Base-by-base conservation (phyloP, 257 asterid genomes). In the Lantana camara region DNA sequence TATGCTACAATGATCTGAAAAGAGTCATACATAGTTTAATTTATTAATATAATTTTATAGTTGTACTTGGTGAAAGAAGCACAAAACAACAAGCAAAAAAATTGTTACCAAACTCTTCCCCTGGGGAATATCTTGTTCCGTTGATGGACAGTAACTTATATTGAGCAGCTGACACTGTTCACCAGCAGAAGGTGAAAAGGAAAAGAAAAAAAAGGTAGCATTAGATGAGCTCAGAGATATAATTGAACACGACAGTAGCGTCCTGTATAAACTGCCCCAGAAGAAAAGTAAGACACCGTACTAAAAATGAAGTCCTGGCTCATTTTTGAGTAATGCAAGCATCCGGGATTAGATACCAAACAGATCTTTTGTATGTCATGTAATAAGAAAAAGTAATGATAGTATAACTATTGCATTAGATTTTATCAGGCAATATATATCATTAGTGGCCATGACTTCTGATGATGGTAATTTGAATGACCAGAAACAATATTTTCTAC, bases 161-260 rank as follows among this genome's bases (percentile, higher is more conserved):
- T 90, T 90, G 60, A 90, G 88, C 51, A 90, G 66, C 69, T 77
- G 95, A 71, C 97, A 90, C 97, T 89, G 94, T 74, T 54, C 50
- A 54, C 14, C 34, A 15, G 54, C 49, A 68, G 66, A 22, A 62
- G 61, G 29, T 3, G 32, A 57, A 44, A 60, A 34, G 34, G 21
- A 21, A 2, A 7, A 5, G 4, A 52, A 55, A 60, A 55, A 60
- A 49, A 35, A 50, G 6, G 9, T 13, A 48, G 65, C 40, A 60
- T 60, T 37, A 59, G 73, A 45, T 15, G 22, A 60, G 60, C 4
- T 60, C 57, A 20, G 47, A 10, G 21, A 53, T 24, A 53, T 49
- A 17, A 60, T 59, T 29, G 20, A 50, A 64, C 15, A n/a, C 12
- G 32, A 44, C 8, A 30, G 5, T n/a, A 42, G 20, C 37, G 58